Conservation (phyloP, 495 filamentous ascomycete genomes). For the Penicillium arizonense region DNA sequence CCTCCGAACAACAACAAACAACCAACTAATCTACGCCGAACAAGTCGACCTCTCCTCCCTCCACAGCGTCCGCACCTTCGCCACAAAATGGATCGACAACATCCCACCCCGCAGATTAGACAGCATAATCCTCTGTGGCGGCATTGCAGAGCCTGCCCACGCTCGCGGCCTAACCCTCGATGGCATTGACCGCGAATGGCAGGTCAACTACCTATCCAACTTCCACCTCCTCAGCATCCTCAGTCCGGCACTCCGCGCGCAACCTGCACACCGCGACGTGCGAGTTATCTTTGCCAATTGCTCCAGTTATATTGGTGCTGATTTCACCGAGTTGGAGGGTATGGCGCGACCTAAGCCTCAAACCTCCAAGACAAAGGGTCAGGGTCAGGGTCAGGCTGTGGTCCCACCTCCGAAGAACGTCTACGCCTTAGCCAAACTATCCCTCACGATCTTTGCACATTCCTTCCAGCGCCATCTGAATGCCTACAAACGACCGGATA, state of each 20-base stretch:
- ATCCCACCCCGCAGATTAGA: slow-evolving; percentile 87
- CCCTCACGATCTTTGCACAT: slow-evolving; percentile 80
- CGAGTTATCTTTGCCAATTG: slow-evolving; percentile 85
- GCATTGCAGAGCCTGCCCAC: slow-evolving; percentile 60
- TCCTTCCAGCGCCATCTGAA: slow-evolving; percentile 89
- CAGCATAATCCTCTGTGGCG: slow-evolving; percentile 85
- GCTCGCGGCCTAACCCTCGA: slow-evolving; percentile 60
- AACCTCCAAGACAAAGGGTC: slow-evolving; percentile 5
- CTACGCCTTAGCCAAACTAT: slow-evolving; percentile 85
- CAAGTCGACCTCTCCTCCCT: slow-evolving; percentile 86
- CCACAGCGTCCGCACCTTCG: slow-evolving; percentile 85
- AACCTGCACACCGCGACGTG: slow-evolving; percentile 91
- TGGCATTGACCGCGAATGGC: slow-evolving; percentile 85
- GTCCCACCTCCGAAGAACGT: slow-evolving; percentile 29
- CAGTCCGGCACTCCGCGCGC: slow-evolving; percentile 79
- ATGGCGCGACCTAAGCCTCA: slow-evolving; percentile 18
- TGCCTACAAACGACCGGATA: slow-evolving; percentile 77
- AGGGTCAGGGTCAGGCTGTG: slow-evolving; percentile 4
- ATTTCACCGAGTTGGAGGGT: slow-evolving; percentile 50
- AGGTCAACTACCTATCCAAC: slow-evolving; percentile 91
- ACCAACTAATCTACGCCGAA: slow-evolving; percentile 91
- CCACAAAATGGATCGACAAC: slow-evolving; percentile 99
- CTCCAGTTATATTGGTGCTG: slow-evolving; percentile 75
- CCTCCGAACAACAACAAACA: slow-evolving; percentile 73
- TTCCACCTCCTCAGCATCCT: slow-evolving; percentile 92